Evolutionary conservation across 331 rosid genomes (phyloP), one percentile per base, ranked within the genome.

Genomic region (Quercus phellos): DNA sequence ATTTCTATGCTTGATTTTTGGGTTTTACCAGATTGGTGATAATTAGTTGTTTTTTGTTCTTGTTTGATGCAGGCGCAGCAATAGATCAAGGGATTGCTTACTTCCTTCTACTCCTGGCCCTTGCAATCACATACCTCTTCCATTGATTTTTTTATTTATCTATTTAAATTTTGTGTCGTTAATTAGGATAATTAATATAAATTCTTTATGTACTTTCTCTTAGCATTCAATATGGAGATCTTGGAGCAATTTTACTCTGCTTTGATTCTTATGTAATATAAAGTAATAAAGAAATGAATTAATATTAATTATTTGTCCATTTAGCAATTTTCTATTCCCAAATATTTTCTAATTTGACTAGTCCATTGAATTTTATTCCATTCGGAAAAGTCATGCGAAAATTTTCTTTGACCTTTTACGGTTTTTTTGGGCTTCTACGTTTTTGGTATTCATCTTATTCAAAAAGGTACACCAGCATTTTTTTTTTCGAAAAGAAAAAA

Each of bases 1-100:
- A 43, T 34, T 38, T 32, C 17, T 3, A 0, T 11, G 16, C 24
- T 73, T 29, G 14, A 55, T 2, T 55, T 12, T 2, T 21, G 6
- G 35, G 34, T 17, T 26, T 54, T 12, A 2, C 7, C 7, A 34
- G 16, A n/a, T 11, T 30, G 51, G 13, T 12, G 24, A 10, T 59
- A 18, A 4, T 76, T 75, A 70, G 46, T 0, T 71, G 30, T 8
- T 38, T 46, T 6, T 42, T 54, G 1, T 59, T 64, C 6, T 46
- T 59, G 30, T 61, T 64, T 56, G 2, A 58, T 16, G 43, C 84
- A 91, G 92, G 93, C 19, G 27, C 90, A 2, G 85, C 88, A 13
- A 43, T 90, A 26, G 97, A 92, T 85, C 97, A 92, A 87, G 97
- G 97, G 72, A 64, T 90, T 71, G 93, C 92, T 70, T 92, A 87